Base-by-base conservation (phyloP, 192 early-diverging fungal genomes). In the Haplosporangium gracile region DNA sequence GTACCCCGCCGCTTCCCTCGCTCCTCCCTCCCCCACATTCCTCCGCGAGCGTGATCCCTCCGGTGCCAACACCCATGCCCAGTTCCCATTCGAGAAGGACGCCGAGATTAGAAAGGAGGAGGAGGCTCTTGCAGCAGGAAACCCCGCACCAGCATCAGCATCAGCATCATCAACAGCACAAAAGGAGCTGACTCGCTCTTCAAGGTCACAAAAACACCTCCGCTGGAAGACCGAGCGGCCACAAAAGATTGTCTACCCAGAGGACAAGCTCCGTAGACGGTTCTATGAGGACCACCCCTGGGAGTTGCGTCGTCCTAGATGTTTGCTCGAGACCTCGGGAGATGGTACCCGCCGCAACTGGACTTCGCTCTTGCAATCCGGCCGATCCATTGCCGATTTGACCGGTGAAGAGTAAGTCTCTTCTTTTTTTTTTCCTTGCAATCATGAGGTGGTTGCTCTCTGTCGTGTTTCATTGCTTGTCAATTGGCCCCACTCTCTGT, bases 211-310 rank as follows among this genome's bases (percentile, higher is more conserved):
- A 81, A 89, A 90, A 75, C 88, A 92, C 53, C 89, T 95, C 77
- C 92, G 91, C 63, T 93, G 92, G 60, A 89, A 81, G 84, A 90
- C 89, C 49, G 90, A 92, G 40, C 80, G 89, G 82, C 95, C 96
- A 65, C 93, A 91, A 22, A 85, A 82, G 73, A 98, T 99, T 45
- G 93, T 90, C 47, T 99, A 97, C 79, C 96, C 96, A 8, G 97
- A 98, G 89, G 98, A 99, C 89, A 76, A 85, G 74, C 91, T 99
- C 77, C 94, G 98, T 72, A 73, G 90, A 72, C 92, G 91, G 73
- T 99, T 99, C 79, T 99, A 97, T 89, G 90, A 92, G 79, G 94
- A 97, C 91, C 98, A 99, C 89, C 98, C 98, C 26, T 96, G 95
- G 83, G 98, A 99, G 88, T 90, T 95, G 78, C 79, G 88, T 43